phyloP scores from a whole-genome alignment of 257 asterid genomes.

The Jacaranda mimosifolia region DNA sequence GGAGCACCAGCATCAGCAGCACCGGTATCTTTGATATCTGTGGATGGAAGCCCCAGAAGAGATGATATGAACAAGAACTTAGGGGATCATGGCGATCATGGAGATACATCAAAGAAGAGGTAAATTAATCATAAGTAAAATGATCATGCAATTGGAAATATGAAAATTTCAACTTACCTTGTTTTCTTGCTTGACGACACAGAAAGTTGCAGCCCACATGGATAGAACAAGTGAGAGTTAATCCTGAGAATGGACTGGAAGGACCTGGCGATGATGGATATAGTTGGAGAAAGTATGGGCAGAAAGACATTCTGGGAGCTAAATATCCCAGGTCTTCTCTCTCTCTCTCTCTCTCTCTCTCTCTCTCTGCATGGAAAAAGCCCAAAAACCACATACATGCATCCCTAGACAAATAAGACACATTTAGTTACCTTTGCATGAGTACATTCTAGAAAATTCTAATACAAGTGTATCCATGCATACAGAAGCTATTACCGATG shows the following conservation, averaged over 20 bases:
- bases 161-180: slow-evolving; percentile 5
- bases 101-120: slow-evolving; percentile 71
- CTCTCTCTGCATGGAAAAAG: slow-evolving; percentile 9
- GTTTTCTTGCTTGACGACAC: slow-evolving; percentile 39
- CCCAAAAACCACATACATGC: slow-evolving; percentile 18
- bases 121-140: slow-evolving; percentile 28
- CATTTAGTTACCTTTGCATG: slow-evolving; percentile 27
- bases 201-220: slow-evolving; percentile 83
- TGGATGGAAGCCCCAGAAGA: slow-evolving; percentile 63
- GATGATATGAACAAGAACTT: slow-evolving; percentile 50
- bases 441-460: not conserved
- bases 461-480: slow-evolving; percentile 28
- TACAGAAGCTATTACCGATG: slow-evolving; percentile 97
- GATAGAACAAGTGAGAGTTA: slow-evolving; percentile 71
- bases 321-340: slow-evolving; percentile 55
- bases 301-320: slow-evolving; percentile 65
- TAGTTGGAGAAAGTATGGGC: slow-evolving; percentile 92
- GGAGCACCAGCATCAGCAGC: slow-evolving; percentile 33
- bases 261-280: slow-evolving; percentile 83
- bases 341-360: slow-evolving; percentile 2
- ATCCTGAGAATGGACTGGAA: slow-evolving; percentile 69
- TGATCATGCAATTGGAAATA: not conserved
- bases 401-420: slow-evolving; percentile 39
- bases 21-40: slow-evolving; percentile 58
- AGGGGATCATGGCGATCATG: slow-evolving; percentile 46